Evolutionary conservation across 768 basidiomycete species (phyloP).

Genomic region (Lactarius hengduanensis): DNA sequence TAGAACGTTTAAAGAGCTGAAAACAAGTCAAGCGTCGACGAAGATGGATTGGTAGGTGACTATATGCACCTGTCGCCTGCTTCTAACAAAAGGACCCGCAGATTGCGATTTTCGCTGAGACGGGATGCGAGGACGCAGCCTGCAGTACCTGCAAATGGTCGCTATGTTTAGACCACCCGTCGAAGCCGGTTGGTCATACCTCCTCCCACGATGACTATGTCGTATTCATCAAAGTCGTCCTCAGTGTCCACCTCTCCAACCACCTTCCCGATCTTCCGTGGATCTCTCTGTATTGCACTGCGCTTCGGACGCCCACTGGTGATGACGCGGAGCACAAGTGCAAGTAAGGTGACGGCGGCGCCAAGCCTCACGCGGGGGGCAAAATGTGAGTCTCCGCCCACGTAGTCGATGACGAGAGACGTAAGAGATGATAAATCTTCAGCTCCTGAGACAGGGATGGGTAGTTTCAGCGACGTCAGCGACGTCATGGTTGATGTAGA

Average conservation of each 20-base stretch:
- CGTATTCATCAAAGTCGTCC: slow-evolving; percentile 34
- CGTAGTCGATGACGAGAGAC: slow-evolving; percentile 3
- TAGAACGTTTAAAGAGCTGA: slow-evolving; percentile 16
- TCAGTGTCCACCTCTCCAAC: slow-evolving; percentile 13
- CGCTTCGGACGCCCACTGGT: slow-evolving; percentile 5
- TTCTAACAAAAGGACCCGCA: slow-evolving; percentile 58
- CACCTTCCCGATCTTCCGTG: slow-evolving; percentile 9
- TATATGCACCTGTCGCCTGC: slow-evolving; percentile 54
- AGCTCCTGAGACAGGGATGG: neutral
- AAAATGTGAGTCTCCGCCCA: slow-evolving; percentile 14
- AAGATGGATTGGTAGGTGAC: neutral
- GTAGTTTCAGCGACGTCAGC: neutral
- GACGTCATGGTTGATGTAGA: neutral
- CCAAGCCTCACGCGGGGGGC: slow-evolving; percentile 14
- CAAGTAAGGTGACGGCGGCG: slow-evolving; percentile 7
- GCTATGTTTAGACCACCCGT: neutral
- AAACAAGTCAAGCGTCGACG: neutral
- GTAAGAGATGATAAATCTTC: slow-evolving; percentile 3
- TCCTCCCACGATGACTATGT: slow-evolving; percentile 41
- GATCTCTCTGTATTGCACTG: slow-evolving; percentile 13
- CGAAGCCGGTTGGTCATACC: slow-evolving; percentile 30
- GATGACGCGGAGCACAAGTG: slow-evolving; percentile 3
- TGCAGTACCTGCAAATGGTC: slow-evolving; percentile 46
- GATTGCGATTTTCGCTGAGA: slow-evolving; percentile 52
- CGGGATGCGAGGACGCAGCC: slow-evolving; percentile 62